Conservation (phyloP, 164 flowering plant species). For the Pachysandra terminalis region DNA sequence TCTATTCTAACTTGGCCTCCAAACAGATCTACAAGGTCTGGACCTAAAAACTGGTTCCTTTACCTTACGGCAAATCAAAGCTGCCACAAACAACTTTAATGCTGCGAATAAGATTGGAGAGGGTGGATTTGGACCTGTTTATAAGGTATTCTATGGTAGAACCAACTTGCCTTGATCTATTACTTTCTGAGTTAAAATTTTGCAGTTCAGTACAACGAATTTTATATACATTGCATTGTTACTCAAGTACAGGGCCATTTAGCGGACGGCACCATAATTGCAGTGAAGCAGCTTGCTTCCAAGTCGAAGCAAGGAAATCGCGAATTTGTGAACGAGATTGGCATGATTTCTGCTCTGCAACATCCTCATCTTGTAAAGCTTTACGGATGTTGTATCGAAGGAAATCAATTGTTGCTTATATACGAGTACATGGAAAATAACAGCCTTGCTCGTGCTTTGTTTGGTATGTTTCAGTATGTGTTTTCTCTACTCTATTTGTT, state of each 20-base stretch:
- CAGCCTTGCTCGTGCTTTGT: conserved; percentile 64
- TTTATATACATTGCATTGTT: background rate
- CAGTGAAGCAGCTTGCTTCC: conserved; percentile 73
- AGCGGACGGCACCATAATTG: conserved; percentile 55
- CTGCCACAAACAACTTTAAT: conserved; percentile 55
- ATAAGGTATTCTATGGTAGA: conserved; percentile 37
- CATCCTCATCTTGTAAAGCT: conserved; percentile 67
- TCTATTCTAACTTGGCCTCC: background rate
- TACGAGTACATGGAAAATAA: conserved; percentile 78
- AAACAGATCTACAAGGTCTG: conserved; percentile 29
- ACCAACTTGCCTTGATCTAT: background rate
- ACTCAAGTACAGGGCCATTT: conserved; percentile 40
- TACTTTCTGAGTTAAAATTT: background rate
- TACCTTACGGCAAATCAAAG: conserved; percentile 46
- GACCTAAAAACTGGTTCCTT: conserved; percentile 41
- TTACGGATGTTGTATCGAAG: conserved; percentile 74
- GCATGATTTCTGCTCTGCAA: conserved; percentile 74
- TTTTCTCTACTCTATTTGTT: background rate
- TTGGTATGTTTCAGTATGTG: conserved; percentile 32
- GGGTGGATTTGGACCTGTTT: conserved; percentile 67
- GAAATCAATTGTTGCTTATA: conserved; percentile 59
- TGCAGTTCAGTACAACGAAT: background rate
- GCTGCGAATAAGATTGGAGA: conserved; percentile 50
- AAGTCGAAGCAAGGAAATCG: conserved; percentile 82
- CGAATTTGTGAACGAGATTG: conserved; percentile 78